A percentile compares a stretch with the other conserved stretches of the same genome.
These are phyloP conservation scores for Barnettozyma populi DNA, from an alignment of 805 yeast species.

Conservation along the genomic window DNA sequence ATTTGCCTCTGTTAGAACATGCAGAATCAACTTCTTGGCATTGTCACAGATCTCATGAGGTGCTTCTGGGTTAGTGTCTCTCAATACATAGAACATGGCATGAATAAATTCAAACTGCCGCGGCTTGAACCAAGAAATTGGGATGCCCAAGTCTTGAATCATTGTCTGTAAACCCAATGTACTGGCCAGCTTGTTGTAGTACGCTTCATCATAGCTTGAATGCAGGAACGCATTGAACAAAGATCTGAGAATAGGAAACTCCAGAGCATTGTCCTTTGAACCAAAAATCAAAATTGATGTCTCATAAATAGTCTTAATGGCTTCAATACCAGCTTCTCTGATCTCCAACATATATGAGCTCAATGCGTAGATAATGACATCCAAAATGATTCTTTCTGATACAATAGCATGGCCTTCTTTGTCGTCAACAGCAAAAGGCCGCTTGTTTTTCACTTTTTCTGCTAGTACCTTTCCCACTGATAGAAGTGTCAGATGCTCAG, in stretches of 20 bases:
- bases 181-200: slow-evolving; percentile 84
- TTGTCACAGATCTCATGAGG: slow-evolving; percentile 71
- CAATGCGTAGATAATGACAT: slow-evolving; percentile 73
- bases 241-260: slow-evolving; percentile 69
- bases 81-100: slow-evolving; percentile 80
- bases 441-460: slow-evolving; percentile 59
- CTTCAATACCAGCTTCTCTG: slow-evolving; percentile 61
- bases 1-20: slow-evolving; percentile 63
- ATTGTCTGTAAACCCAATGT: slow-evolving; percentile 74
- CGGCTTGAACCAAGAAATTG: slow-evolving; percentile 65
- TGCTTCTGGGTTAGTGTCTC: slow-evolving; percentile 86
- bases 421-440: slow-evolving; percentile 70
- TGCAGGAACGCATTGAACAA: slow-evolving; percentile 83
- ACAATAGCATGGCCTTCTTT: slow-evolving; percentile 72
- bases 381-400: slow-evolving; percentile 63
- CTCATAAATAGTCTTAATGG: slow-evolving; percentile 55
- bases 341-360: slow-evolving; percentile 72
- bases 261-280: slow-evolving; percentile 53
- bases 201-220: slow-evolving; percentile 84
- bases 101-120: slow-evolving; percentile 82
- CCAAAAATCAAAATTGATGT: slow-evolving; percentile 68
- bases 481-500: slow-evolving; percentile 74
- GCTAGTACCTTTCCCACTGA: slow-evolving; percentile 70
- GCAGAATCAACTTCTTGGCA: slow-evolving; percentile 64
- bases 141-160: slow-evolving; percentile 60